Conservation (phyloP, 176 grass and related monocot genomes). For the Ananas comosus region DNA sequence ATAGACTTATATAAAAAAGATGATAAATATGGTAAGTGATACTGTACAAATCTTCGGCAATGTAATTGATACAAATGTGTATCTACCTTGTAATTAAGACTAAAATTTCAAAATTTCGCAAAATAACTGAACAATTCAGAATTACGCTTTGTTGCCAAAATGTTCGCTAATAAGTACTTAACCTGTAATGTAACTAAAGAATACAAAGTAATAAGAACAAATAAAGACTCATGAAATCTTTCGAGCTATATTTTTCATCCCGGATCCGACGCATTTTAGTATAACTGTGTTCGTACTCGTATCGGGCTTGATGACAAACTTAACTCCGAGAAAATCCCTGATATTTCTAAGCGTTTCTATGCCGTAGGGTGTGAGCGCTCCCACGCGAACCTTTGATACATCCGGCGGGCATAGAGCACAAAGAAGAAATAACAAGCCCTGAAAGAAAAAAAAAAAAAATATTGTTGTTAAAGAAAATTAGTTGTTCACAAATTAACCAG, state of each 20-base stretch:
- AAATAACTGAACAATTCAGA: too few relatives aligned
- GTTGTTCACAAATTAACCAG: neutral
- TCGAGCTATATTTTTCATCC: conserved; percentile 68
- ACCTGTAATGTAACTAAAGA: too few relatives aligned
- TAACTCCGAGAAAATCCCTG: conserved; percentile 71
- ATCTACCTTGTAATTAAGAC: too few relatives aligned
- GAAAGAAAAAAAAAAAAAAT: conserved; percentile 16
- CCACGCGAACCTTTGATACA: conserved; percentile 67
- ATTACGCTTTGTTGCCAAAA: too few relatives aligned
- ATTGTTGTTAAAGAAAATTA: neutral
- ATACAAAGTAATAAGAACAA: too few relatives aligned
- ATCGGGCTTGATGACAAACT: conserved; percentile 72
- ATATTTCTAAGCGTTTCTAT: conserved; percentile 82
- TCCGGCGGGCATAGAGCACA: conserved; percentile 73
- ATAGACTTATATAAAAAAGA: too few relatives aligned
- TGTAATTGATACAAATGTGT: too few relatives aligned
- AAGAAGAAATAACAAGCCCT: conserved; percentile 78
- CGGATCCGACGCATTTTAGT: conserved; percentile 64
- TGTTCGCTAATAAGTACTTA: too few relatives aligned
- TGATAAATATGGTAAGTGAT: too few relatives aligned
- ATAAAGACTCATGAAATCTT: conserved; percentile 37
- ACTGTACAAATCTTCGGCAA: too few relatives aligned
- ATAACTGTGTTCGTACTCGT: conserved; percentile 54
- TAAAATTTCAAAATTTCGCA: too few relatives aligned
- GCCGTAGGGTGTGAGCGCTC: conserved; percentile 60